phyloP scores from a whole-genome alignment of 805 yeast species.

The Candida jianshihensis region DNA sequence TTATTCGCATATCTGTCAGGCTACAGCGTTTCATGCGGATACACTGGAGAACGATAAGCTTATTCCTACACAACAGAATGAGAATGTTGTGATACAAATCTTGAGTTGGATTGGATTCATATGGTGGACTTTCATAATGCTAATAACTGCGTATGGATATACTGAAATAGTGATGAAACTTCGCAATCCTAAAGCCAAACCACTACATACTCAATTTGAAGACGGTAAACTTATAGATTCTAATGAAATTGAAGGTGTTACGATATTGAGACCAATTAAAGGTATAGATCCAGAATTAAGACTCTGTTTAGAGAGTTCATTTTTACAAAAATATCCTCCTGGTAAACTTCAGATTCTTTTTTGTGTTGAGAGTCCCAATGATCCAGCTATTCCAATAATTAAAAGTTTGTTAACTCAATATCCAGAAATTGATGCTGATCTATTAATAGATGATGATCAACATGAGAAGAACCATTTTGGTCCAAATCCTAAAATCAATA shows the following conservation, averaged over 20 bases:
- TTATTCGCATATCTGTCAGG: too few species aligned
- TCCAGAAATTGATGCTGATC: conserved; percentile 49
- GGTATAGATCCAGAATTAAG: conserved; percentile 76
- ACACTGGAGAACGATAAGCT: too few species aligned
- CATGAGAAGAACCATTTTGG: conserved; percentile 50
- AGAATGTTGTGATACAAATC: background rate
- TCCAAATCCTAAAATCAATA: conserved; percentile 86
- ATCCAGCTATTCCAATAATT: conserved; percentile 60
- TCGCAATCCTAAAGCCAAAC: conserved; percentile 11
- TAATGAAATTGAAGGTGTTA: conserved; percentile 54
- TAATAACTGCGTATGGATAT: conserved; percentile 17
- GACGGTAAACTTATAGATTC: conserved; percentile 6
- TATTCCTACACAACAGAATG: background rate
- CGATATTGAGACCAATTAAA: conserved; percentile 75
- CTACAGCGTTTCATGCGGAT: too few species aligned
- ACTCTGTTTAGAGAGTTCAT: conserved; percentile 59
- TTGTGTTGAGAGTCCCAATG: conserved; percentile 60
- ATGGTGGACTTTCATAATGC: conserved; percentile 20
- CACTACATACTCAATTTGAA: conserved; percentile 3
- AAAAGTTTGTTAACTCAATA: conserved; percentile 41
- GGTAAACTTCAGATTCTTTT: conserved; percentile 61
- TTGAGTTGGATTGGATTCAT: conserved; percentile 10
- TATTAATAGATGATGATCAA: conserved; percentile 43
- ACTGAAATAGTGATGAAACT: conserved; percentile 18
- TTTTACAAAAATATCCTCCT: conserved; percentile 59